These are phyloP conservation scores for Camellia lanceoleosa DNA, from an alignment of 148 eudicot genomes.

Conservation along the genomic window DNA sequence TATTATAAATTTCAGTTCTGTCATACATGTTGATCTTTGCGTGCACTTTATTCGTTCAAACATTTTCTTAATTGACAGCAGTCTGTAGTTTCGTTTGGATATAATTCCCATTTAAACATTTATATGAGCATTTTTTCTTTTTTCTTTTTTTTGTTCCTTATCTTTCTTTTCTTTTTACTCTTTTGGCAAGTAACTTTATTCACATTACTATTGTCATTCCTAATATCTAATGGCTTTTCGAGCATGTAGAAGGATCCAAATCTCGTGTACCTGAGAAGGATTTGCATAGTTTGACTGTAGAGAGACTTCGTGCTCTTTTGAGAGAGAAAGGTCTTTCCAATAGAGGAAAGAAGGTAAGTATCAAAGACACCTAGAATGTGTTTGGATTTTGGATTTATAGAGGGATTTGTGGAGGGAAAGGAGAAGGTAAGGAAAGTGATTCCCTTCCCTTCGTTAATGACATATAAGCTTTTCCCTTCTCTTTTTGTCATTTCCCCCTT, in stretches of 20 bases:
- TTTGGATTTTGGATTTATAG: not conserved
- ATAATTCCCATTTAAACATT: not conserved
- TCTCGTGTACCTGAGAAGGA: slow-evolving; percentile 38
- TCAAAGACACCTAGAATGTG: not conserved
- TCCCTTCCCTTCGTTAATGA: not conserved
- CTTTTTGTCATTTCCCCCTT: too few species aligned
- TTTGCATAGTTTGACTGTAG: slow-evolving; percentile 68
- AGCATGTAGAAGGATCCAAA: slow-evolving; percentile 49
- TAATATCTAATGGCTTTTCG: slow-evolving; percentile 16
- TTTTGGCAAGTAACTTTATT: not conserved
- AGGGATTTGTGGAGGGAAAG: not conserved
- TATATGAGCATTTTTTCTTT: not conserved
- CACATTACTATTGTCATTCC: not conserved
- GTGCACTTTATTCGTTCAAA: not conserved
- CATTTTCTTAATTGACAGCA: not conserved
- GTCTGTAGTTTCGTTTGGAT: not conserved
- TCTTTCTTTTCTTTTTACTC: not conserved
- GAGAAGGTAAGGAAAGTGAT: not conserved
- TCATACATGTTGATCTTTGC: slow-evolving; percentile 1
- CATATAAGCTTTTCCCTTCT: too few species aligned
- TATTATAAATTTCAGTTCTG: not conserved
- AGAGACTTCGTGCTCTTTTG: slow-evolving; percentile 69
- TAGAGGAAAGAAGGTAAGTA: slow-evolving; percentile 81
- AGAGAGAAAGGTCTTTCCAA: slow-evolving; percentile 75
- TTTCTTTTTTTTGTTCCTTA: not conserved